Evolutionary conservation across 2,329 filamentous ascomycete genomes (phyloP).

Genomic region (Cordyceps javanica): DNA sequence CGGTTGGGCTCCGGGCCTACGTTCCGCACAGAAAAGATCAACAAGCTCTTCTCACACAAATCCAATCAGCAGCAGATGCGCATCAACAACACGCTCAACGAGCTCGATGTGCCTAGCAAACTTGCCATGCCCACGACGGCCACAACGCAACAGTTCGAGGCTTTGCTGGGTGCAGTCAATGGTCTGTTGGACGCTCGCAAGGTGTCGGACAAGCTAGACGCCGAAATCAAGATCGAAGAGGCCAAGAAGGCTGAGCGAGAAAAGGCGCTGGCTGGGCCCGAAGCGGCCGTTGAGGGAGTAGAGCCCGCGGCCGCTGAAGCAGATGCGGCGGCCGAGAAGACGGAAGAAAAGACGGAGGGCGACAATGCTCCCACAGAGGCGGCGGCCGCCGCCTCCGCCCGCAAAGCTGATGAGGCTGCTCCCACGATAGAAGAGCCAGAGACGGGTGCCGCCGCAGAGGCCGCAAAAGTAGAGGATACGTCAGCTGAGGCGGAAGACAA

Average conservation of each 20-base stretch:
- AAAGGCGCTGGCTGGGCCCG: constrained; percentile 25
- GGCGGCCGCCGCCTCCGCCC: neutral
- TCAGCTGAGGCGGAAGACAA: constrained; percentile 18
- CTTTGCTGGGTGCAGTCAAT: constrained; percentile 61
- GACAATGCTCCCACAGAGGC: neutral
- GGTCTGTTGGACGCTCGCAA: constrained; percentile 68
- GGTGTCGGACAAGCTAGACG: constrained; percentile 67
- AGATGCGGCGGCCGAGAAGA: constrained; percentile 18
- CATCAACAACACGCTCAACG: constrained; percentile 64
- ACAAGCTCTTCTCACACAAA: constrained; percentile 73
- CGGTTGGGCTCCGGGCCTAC: constrained; percentile 79
- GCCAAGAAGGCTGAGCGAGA: constrained; percentile 50
- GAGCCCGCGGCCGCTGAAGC: constrained; percentile 11
- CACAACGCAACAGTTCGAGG: constrained; percentile 66
- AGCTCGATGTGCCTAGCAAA: constrained; percentile 64
- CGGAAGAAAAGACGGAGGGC: constrained; percentile 7
- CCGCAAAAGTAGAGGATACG: neutral
- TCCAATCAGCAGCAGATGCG: constrained; percentile 68
- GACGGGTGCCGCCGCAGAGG: neutral
- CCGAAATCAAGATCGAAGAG: constrained; percentile 58
- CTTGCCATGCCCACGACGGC: constrained; percentile 69
- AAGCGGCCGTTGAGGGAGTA: constrained; percentile 10
- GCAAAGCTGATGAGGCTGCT: constrained; percentile 15
- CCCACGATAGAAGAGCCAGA: constrained; percentile 11
- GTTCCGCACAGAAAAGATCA: constrained; percentile 80